phyloP scores from a whole-genome alignment of 129 eudicot species.

The Centaurea solstitialis region DNA sequence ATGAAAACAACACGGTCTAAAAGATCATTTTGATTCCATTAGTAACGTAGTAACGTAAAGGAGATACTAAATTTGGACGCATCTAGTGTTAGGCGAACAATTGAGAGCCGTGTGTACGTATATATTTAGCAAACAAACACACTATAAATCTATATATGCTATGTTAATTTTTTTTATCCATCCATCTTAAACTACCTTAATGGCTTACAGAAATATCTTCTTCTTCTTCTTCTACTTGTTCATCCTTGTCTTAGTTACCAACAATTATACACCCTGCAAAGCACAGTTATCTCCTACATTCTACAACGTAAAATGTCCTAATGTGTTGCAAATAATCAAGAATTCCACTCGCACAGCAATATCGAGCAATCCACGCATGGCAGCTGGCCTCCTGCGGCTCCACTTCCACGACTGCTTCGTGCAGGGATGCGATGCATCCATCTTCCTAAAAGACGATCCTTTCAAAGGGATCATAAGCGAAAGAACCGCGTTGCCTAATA shows the following conservation, averaged over 20 bases:
- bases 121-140: no score
- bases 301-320: constrained; percentile 27
- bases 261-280: constrained; percentile 11
- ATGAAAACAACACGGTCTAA: no score
- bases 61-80: no score
- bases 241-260: constrained; percentile 8
- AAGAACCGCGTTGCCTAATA: constrained; percentile 31
- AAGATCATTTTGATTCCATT: no score
- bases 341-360: constrained; percentile 32
- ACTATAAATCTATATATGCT: no score
- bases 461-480: constrained; percentile 3
- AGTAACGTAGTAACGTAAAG: no score
- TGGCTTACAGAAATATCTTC: neutral
- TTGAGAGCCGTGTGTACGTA: no score
- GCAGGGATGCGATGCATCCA: constrained; percentile 83
- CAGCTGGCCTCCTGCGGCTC: constrained; percentile 34
- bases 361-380: constrained; percentile 37
- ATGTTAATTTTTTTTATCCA: no score
- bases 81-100: no score
- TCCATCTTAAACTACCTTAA: no score
- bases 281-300: constrained; percentile 36
- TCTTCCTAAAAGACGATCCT: constrained; percentile 47
- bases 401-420: constrained; percentile 40
- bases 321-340: constrained; percentile 20
- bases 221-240: constrained; percentile 12